Evolutionary conservation across 768 basidiomycete species (phyloP).

Genomic region (Collybiopsis luxurians): DNA sequence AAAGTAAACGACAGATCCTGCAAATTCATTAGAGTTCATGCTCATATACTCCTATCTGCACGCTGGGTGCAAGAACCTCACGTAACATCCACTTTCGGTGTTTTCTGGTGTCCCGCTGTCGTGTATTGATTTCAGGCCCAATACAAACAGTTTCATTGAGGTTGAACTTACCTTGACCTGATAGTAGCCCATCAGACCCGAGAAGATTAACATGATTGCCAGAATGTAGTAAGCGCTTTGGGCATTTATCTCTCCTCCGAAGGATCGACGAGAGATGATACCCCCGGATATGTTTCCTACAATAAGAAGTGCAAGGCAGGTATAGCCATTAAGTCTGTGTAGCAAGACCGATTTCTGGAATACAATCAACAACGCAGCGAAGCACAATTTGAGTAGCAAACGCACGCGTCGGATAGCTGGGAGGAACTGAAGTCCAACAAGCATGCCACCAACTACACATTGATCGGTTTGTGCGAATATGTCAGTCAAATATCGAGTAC

Average conservation of each 20-base stretch:
- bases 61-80: conserved; percentile 11
- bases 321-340: conserved; percentile 24
- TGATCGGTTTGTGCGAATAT: not conserved
- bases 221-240: conserved; percentile 21
- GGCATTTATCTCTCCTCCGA: conserved; percentile 24
- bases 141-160: too few relatives aligned
- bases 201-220: conserved; percentile 17
- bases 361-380: not conserved
- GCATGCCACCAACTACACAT: conserved; percentile 20
- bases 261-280: conserved; percentile 16
- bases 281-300: conserved; percentile 18
- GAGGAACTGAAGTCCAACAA: conserved; percentile 21
- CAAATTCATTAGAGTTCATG: not conserved
- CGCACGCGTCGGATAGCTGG: conserved; percentile 23
- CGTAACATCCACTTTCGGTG: conserved; percentile 28
- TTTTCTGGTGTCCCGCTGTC: conserved; percentile 18
- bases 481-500: not conserved
- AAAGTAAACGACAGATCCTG: conserved; percentile 21
- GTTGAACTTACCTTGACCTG: too few relatives aligned
- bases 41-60: not conserved
- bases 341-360: conserved; percentile 16
- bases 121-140: too few relatives aligned
- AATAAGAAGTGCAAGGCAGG: conserved; percentile 15
- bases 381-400: not conserved
- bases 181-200: conserved; percentile 16